phyloP scores from a whole-genome alignment of 2,329 filamentous ascomycete species.

The Penicillium sp. region DNA sequence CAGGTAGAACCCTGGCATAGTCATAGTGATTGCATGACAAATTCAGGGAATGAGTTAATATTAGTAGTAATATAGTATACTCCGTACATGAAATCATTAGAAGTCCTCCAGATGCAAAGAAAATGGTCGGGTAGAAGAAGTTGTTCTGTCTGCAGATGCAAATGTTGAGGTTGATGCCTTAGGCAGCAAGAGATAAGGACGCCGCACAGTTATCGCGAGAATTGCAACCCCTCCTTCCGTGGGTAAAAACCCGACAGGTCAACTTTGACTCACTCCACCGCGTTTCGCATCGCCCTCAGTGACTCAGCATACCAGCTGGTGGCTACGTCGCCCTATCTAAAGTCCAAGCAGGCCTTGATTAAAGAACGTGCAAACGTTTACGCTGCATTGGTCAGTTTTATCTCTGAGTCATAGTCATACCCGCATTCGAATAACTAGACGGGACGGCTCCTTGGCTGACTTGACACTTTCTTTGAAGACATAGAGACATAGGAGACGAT shows the following conservation, averaged over 20 bases:
- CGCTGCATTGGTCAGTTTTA: background rate
- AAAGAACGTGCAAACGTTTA: background rate
- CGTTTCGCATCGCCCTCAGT: background rate
- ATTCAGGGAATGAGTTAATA: no score
- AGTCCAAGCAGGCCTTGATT: background rate
- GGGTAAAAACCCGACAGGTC: background rate
- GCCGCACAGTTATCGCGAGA: background rate
- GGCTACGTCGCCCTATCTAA: background rate
- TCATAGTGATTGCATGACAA: no score
- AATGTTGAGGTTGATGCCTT: background rate
- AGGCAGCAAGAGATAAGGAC: background rate
- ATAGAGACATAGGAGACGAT: background rate
- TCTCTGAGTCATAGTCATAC: constrained; percentile 1
- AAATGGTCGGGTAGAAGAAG: no score
- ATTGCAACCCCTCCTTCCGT: background rate
- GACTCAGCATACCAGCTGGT: background rate
- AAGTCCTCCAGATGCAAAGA: no score
- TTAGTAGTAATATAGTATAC: no score
- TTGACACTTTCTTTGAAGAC: background rate
- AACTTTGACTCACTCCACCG: background rate
- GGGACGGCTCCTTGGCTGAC: background rate
- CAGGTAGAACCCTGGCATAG: no score
- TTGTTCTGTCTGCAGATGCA: background rate
- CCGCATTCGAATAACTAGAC: background rate
- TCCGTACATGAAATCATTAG: no score